Evolutionary conservation across 164 flowering plant genomes (phyloP).

Genomic region (Chloranthus sessilifolius): DNA sequence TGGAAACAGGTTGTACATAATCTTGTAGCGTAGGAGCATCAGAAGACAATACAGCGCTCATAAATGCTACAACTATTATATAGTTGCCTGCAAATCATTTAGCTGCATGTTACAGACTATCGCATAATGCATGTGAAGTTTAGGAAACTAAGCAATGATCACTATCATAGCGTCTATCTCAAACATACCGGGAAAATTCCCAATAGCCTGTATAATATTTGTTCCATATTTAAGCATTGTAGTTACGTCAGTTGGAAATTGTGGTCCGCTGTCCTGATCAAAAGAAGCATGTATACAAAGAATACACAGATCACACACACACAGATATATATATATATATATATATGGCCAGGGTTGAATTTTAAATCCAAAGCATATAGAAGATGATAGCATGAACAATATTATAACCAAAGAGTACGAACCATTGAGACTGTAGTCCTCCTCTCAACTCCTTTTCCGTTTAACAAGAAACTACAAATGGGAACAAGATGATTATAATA

Average conservation of each 20-base stretch:
- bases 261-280: constrained; percentile 74
- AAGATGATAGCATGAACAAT: no score
- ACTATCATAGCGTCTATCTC: background rate
- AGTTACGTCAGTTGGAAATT: constrained; percentile 66
- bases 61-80: constrained; percentile 52
- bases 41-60: constrained; percentile 32
- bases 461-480: constrained; percentile 69
- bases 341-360: no score
- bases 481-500: constrained; percentile 2
- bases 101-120: constrained; percentile 1
- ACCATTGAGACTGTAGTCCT: constrained; percentile 59
- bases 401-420: no score
- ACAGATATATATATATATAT: no score
- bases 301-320: no score
- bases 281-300: constrained; percentile 6
- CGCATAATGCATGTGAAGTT: constrained; percentile 3
- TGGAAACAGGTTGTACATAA: constrained; percentile 43
- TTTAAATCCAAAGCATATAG: no score
- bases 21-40: constrained; percentile 41
- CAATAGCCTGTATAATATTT: constrained; percentile 84
- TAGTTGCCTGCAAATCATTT: constrained; percentile 45
- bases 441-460: constrained; percentile 68
- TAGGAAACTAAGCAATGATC: background rate
- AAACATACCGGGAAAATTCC: constrained; percentile 67
- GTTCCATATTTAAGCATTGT: constrained; percentile 64